Percentiles rank a stretch among this genome's conserved stretches.
Conservation (phyloP, 1,139 yeast genomes). For the Yamadazyma oceani region DNA sequence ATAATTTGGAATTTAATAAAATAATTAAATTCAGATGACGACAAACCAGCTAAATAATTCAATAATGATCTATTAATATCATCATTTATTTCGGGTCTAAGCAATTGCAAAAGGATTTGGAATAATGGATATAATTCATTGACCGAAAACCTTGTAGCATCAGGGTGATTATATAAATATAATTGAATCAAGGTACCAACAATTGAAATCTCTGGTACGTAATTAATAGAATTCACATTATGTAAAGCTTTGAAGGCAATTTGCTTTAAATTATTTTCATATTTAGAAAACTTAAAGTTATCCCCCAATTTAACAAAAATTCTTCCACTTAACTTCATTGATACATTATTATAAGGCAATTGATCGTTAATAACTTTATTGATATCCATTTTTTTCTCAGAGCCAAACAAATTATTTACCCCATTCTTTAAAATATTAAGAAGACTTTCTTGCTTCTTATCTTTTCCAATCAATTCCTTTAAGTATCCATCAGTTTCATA, state of each 20-base stretch:
- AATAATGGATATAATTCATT: slow-evolving; percentile 30
- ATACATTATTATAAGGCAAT: slow-evolving; percentile 12
- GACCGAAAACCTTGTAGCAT: slow-evolving; percentile 21
- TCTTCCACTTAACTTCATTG: slow-evolving; percentile 32
- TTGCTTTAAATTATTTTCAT: slow-evolving; percentile 35
- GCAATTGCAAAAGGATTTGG: slow-evolving; percentile 7
- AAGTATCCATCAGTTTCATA: slow-evolving; percentile 66
- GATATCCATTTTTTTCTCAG: slow-evolving; percentile 12
- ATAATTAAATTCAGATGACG: slow-evolving; percentile 19
- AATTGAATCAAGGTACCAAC: slow-evolving; percentile 41
- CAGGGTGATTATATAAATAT: slow-evolving; percentile 23
- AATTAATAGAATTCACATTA: slow-evolving; percentile 37
- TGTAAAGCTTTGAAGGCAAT: slow-evolving; percentile 45
- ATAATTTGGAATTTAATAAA: slow-evolving; percentile 31
- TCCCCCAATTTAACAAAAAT: slow-evolving; percentile 41
- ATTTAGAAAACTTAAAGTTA: slow-evolving; percentile 25
- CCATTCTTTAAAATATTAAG: slow-evolving; percentile 38
- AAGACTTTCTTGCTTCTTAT: slow-evolving; percentile 52
- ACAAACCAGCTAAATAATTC: slow-evolving; percentile 13
- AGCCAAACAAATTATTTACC: slow-evolving; percentile 23
- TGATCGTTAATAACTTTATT: slow-evolving; percentile 16
- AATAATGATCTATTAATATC: slow-evolving; percentile 15
- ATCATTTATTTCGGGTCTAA: slow-evolving; percentile 11
- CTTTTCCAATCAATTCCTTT: slow-evolving; percentile 59
- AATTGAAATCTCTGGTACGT: slow-evolving; percentile 39